Conservation (phyloP, 2,329 filamentous ascomycete genomes). For the Canariomyces notabilis region DNA sequence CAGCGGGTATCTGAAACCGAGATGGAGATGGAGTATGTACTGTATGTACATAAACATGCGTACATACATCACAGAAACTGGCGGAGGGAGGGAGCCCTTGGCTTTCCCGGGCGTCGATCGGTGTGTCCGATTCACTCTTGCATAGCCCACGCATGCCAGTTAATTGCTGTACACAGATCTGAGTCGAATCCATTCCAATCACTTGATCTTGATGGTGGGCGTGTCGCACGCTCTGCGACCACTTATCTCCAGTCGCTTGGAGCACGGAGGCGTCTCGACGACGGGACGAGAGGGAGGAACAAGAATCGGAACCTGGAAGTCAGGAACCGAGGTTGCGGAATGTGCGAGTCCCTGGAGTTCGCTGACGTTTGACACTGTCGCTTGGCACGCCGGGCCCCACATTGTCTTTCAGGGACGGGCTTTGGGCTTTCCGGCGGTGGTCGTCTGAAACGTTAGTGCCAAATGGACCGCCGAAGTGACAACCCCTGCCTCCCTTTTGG, state of each 20-base stretch:
- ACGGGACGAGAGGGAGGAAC: background rate
- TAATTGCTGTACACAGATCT: no score
- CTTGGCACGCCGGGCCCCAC: conserved; percentile 4
- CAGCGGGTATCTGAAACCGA: conserved; percentile 28
- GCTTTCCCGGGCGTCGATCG: no score
- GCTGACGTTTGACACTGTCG: conserved; percentile 2
- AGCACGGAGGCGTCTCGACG: background rate
- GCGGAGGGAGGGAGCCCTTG: conserved; percentile 5
- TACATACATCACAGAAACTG: no score
- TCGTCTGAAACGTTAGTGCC: conserved; percentile 25
- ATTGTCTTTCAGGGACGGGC: conserved; percentile 2
- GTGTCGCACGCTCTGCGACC: background rate
- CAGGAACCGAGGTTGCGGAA: conserved; percentile 10
- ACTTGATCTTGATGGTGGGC: background rate
- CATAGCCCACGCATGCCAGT: background rate
- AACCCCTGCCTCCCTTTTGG: conserved; percentile 15
- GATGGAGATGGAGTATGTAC: conserved; percentile 17
- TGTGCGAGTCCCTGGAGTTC: background rate
- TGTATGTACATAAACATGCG: no score
- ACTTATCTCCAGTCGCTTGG: conserved; percentile 1
- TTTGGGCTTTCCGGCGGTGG: conserved; percentile 5
- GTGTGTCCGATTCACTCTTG: background rate
- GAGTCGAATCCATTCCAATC: background rate
- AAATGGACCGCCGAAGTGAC: conserved; percentile 11
- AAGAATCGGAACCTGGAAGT: no score